phyloP scores from a whole-genome alignment of 441 rosid species.

The Mallotus japonicus region DNA sequence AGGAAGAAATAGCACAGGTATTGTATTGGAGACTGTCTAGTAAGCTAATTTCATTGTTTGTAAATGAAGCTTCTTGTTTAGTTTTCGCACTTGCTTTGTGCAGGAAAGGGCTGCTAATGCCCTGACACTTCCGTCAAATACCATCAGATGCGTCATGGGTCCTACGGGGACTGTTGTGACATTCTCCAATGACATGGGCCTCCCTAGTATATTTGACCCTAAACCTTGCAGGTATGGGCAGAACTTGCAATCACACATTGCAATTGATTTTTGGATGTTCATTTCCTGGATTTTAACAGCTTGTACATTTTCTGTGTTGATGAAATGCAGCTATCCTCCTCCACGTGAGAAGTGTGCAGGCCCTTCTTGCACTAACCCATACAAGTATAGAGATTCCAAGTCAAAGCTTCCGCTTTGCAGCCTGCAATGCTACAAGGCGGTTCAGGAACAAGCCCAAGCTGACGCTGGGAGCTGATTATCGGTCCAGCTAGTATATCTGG shows the following conservation, averaged over 20 bases:
- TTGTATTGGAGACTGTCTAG: constrained; percentile 26
- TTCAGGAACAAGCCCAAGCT: constrained; percentile 43
- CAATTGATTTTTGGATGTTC: neutral
- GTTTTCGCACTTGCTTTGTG: constrained; percentile 15
- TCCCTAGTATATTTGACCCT: constrained; percentile 65
- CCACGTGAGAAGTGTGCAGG: constrained; percentile 89
- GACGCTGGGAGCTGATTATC: constrained; percentile 32
- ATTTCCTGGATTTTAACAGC: constrained; percentile 10
- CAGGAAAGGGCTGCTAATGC: constrained; percentile 84
- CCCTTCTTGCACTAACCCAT: constrained; percentile 72
- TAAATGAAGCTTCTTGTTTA: constrained; percentile 7
- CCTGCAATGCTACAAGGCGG: constrained; percentile 80
- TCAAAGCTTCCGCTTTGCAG: constrained; percentile 88
- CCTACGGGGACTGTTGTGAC: constrained; percentile 75
- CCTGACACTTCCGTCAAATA: constrained; percentile 42
- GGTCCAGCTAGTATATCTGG: neutral
- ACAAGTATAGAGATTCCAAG: constrained; percentile 81
- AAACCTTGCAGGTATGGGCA: constrained; percentile 48
- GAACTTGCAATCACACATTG: neutral
- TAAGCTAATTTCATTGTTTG: neutral
- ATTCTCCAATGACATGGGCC: constrained; percentile 68
- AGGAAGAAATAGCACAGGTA: constrained; percentile 86
- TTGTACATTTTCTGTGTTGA: neutral
- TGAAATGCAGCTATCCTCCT: constrained; percentile 72
- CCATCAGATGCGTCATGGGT: constrained; percentile 64